phyloP scores from a whole-genome alignment of 1,284 basidiomycete species.

The Ustilago hordei region DNA sequence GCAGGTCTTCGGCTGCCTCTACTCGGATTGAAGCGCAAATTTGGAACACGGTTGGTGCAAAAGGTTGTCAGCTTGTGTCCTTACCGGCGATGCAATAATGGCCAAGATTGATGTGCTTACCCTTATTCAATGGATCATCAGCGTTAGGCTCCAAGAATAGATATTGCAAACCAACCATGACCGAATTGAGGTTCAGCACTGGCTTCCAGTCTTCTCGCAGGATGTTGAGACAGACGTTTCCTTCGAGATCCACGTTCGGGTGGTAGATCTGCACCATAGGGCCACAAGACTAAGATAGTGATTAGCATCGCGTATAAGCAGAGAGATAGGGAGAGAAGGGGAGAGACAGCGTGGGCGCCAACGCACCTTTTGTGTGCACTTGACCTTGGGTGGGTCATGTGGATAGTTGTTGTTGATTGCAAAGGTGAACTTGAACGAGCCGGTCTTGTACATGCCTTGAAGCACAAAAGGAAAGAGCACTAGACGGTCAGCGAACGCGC shows the following conservation, averaged over 20 bases:
- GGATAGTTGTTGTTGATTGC: conserved; percentile 97
- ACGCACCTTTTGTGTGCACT: conserved; percentile 90
- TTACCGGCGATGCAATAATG: too few species aligned
- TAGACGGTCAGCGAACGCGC: background rate
- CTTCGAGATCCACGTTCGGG: conserved; percentile 96
- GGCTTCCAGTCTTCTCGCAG: conserved; percentile 99
- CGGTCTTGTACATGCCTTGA: conserved; percentile 96
- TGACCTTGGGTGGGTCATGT: conserved; percentile 98
- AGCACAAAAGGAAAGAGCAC: background rate
- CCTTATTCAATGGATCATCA: conserved; percentile 98
- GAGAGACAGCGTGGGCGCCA: background rate
- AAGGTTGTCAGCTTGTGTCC: too few species aligned
- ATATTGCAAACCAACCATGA: conserved; percentile 97
- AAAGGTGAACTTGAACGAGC: conserved; percentile 92
- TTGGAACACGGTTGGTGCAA: too few species aligned
- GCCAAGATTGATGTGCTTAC: conserved; percentile 71
- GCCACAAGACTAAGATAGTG: background rate
- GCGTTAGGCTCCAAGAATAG: conserved; percentile 98
- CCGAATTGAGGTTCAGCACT: conserved; percentile 93
- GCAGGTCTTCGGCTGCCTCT: conserved; percentile 69
- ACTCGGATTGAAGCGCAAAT: background rate
- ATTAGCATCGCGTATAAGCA: background rate
- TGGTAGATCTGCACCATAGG: conserved; percentile 85
- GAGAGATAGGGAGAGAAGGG: background rate
- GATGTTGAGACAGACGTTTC: conserved; percentile 90